phyloP scores from a whole-genome alignment of 1,284 basidiomycete genomes.

The Pseudozyma hubeiensis region DNA sequence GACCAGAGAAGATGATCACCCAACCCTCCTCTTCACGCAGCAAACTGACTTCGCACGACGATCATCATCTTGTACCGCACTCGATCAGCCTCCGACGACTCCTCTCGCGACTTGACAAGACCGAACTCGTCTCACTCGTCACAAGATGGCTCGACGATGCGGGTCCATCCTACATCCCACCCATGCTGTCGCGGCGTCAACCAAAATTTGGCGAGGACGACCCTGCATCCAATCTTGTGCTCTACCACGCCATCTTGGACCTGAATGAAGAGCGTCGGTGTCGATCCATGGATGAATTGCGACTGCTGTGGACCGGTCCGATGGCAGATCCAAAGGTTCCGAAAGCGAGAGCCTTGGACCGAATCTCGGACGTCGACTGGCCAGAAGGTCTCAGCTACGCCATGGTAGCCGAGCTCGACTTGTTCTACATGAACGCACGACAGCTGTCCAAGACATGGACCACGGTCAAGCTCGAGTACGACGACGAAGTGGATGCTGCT shows the following conservation, averaged over 20 bases:
- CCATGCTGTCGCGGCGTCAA: constrained; percentile 44
- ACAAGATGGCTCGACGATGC: constrained; percentile 41
- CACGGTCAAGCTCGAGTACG: constrained; percentile 48
- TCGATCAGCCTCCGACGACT: constrained; percentile 42
- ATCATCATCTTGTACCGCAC: constrained; percentile 36
- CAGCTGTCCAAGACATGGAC: constrained; percentile 40
- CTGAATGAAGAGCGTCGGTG: constrained; percentile 51
- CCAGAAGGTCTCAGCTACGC: constrained; percentile 52
- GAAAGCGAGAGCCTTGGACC: constrained; percentile 50
- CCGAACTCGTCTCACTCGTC: constrained; percentile 36
- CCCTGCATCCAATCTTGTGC: constrained; percentile 30
- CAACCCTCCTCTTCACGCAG: constrained; percentile 45
- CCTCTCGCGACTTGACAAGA: constrained; percentile 41
- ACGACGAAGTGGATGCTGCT: constrained; percentile 27
- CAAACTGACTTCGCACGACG: constrained; percentile 35
- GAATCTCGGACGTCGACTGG: constrained; percentile 56
- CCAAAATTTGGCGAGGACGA: constrained; percentile 31
- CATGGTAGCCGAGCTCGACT: constrained; percentile 54
- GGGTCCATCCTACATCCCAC: constrained; percentile 34
- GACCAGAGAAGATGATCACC: constrained; percentile 26
- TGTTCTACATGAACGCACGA: constrained; percentile 22
- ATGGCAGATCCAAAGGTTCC: constrained; percentile 56
- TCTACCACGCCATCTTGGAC: constrained; percentile 46
- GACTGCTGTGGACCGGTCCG: constrained; percentile 44
- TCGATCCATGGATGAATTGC: constrained; percentile 42